These are phyloP conservation scores for Gnomoniopsis sp. DNA, from an alignment of 2,329 filamentous ascomycete species.

Conservation along the genomic window DNA sequence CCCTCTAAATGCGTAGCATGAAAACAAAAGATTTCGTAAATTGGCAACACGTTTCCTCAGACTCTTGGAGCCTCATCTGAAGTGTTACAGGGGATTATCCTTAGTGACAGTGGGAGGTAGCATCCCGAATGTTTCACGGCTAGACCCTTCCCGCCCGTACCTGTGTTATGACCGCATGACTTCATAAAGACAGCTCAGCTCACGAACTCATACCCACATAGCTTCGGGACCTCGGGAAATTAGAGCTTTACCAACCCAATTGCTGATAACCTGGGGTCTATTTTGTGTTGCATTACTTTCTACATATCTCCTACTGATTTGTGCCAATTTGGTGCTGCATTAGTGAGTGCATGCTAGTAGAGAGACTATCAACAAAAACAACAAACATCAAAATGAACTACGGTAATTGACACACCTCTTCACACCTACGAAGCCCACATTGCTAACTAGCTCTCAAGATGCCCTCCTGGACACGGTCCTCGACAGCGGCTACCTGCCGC, in stretches of 20 bases:
- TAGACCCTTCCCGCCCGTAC: conserved; percentile 6
- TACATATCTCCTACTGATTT: neutral
- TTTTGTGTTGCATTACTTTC: neutral
- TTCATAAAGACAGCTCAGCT: neutral
- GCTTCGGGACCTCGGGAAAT: neutral
- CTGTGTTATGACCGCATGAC: conserved; percentile 16
- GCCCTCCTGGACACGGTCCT: conserved; percentile 48
- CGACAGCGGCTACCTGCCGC: conserved; percentile 63
- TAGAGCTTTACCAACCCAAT: neutral
- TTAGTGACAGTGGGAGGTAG: neutral
- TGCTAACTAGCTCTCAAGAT: conserved; percentile 2
- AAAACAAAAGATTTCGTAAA: neutral
- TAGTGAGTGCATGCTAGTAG: too few species aligned
- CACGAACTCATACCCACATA: neutral
- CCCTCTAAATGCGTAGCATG: too few species aligned
- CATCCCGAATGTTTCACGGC: conserved; percentile 8
- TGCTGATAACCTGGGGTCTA: too few species aligned
- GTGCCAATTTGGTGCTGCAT: too few species aligned
- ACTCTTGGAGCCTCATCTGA: neutral
- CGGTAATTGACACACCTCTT: conserved; percentile 9
- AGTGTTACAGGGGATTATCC: neutral
- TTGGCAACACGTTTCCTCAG: neutral
- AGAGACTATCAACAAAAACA: neutral
- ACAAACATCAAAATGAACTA: conserved; percentile 15
- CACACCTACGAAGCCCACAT: neutral